Evolutionary conservation across 192 early-diverging fungal genomes (phyloP).

Genomic region (Powellomyces hirtus): DNA sequence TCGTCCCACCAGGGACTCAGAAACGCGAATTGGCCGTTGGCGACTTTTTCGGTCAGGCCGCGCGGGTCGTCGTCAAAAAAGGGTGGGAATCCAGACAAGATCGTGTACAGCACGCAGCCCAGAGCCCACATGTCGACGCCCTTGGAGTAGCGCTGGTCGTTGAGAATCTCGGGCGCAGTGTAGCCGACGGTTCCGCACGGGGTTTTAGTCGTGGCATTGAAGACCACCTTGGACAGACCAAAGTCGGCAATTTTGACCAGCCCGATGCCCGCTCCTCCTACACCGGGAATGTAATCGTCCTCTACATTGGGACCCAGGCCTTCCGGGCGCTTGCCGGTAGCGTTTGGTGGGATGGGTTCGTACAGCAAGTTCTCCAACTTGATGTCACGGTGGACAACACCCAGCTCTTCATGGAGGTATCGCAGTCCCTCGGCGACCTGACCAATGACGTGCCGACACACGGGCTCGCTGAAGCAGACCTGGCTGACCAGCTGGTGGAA

Average conservation of each 20-base stretch:
- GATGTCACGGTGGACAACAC: conserved; percentile 68
- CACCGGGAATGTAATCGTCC: conserved; percentile 34
- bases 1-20: conserved; percentile 90
- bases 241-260: conserved; percentile 86
- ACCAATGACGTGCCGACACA: conserved; percentile 77
- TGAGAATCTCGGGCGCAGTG: conserved; percentile 88
- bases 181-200: conserved; percentile 87
- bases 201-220: conserved; percentile 79
- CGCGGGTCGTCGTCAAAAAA: conserved; percentile 44
- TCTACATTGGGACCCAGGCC: conserved; percentile 69
- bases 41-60: conserved; percentile 76
- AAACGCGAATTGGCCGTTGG: conserved; percentile 79
- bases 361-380: conserved; percentile 82
- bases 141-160: conserved; percentile 56
- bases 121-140: conserved; percentile 77
- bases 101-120: conserved; percentile 57
- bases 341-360: conserved; percentile 16
- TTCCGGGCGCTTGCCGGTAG: conserved; percentile 11
- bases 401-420: conserved; percentile 76
- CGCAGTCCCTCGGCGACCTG: conserved; percentile 83
- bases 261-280: conserved; percentile 75
- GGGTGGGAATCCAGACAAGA: conserved; percentile 50
- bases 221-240: conserved; percentile 83
- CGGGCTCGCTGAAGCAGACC: conserved; percentile 76
- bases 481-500: conserved; percentile 83